These are phyloP conservation scores for Stachybotrys chartarum DNA, from an alignment of 2,329 filamentous ascomycete genomes.

Conservation along the genomic window DNA sequence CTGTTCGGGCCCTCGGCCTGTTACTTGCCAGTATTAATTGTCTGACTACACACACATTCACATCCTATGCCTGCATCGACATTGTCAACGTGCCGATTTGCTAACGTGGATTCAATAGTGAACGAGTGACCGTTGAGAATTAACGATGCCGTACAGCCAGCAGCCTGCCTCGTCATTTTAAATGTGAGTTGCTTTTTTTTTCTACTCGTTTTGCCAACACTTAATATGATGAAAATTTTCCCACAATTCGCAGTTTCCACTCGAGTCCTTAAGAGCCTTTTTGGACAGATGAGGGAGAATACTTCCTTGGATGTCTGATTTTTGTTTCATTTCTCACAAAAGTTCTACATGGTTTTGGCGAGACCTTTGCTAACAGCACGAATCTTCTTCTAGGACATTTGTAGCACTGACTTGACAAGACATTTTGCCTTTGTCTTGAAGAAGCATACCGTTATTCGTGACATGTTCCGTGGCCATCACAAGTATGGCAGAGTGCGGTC, in stretches of 20 bases:
- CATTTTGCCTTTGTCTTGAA: too few species aligned
- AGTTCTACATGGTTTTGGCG: background rate
- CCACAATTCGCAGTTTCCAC: constrained; percentile 85
- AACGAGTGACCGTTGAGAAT: constrained; percentile 5
- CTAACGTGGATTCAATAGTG: background rate
- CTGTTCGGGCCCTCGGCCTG: constrained; percentile 65
- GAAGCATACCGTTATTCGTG: too few species aligned
- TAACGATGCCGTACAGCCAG: background rate
- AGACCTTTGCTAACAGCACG: background rate
- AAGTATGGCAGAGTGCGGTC: too few species aligned
- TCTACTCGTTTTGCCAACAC: constrained; percentile 8
- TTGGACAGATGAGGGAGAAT: constrained; percentile 60
- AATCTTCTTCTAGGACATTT: background rate
- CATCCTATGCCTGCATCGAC: background rate
- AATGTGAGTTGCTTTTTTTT: constrained; percentile 1
- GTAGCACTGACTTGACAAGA: background rate
- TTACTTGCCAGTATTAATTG: constrained; percentile 88
- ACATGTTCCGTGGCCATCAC: too few species aligned
- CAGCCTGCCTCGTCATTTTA: too few species aligned
- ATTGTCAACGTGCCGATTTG: background rate
- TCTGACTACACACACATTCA: constrained; percentile 47
- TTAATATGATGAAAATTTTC: constrained; percentile 65
- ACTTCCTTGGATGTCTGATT: constrained; percentile 74
- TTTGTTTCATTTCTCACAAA: constrained; percentile 9
- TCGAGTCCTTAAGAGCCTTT: constrained; percentile 64